Conservation (phyloP, 2,329 filamentous ascomycete species). For the Metarhizium rileyi region DNA sequence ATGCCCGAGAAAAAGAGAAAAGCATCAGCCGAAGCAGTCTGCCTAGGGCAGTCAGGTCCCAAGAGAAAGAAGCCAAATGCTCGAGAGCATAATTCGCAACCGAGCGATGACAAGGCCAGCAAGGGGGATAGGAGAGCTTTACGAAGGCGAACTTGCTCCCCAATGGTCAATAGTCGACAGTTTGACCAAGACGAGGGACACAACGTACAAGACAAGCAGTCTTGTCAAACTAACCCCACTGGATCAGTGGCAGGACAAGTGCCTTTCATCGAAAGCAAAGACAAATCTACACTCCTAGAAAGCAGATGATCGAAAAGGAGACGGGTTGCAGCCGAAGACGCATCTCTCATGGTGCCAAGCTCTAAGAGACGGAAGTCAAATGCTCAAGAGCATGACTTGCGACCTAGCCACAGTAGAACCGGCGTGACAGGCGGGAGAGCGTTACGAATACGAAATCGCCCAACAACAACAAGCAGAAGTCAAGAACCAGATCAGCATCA, state of each 20-base stretch:
- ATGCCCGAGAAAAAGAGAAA: not conserved
- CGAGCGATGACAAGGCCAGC: not conserved
- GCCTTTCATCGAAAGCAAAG: not conserved
- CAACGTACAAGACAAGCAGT: not conserved
- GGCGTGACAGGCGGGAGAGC: not conserved
- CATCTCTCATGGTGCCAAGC: not conserved
- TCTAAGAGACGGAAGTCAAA: conserved; percentile 4
- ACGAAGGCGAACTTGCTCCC: not conserved
- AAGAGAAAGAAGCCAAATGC: conserved; percentile 2
- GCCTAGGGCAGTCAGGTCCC: not conserved
- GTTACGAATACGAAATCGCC: not conserved
- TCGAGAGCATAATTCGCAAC: not conserved
- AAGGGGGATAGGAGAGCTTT: not conserved
- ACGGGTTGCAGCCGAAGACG: conserved; percentile 2
- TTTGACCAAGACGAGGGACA: not conserved
- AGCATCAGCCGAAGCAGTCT: not conserved
- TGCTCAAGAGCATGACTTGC: not conserved
- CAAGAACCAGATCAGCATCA: not conserved
- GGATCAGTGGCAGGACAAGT: not conserved
- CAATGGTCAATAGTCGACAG: conserved; percentile 1
- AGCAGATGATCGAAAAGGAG: not conserved
- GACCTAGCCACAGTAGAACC: not conserved
- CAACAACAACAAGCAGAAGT: not conserved
- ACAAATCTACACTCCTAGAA: not conserved
- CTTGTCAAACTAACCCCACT: not conserved